Evolutionary conservation across 257 asterid genomes (phyloP).

Genomic region (Petunia axillaris): DNA sequence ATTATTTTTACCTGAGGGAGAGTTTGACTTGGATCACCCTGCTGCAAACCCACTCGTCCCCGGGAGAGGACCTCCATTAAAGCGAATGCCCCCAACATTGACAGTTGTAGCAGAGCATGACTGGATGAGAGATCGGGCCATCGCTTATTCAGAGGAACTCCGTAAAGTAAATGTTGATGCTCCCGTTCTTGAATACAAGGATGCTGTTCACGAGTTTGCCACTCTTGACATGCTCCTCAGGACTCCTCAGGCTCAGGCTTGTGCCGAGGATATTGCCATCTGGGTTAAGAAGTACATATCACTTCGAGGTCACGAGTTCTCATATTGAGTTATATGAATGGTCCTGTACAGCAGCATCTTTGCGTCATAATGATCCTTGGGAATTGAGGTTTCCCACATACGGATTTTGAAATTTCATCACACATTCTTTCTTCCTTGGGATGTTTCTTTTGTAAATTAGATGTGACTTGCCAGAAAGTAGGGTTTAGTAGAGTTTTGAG

Average conservation of each 20-base stretch:
- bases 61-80: slow-evolving; percentile 67
- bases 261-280: slow-evolving; percentile 85
- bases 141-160: slow-evolving; percentile 92
- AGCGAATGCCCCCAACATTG: slow-evolving; percentile 86
- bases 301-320: slow-evolving; percentile 88
- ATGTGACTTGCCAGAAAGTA: slow-evolving; percentile 33
- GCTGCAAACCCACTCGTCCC: slow-evolving; percentile 78
- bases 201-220: slow-evolving; percentile 89
- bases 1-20: slow-evolving; percentile 72
- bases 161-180: slow-evolving; percentile 88
- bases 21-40: slow-evolving; percentile 77
- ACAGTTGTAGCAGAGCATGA: slow-evolving; percentile 91
- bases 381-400: neutral
- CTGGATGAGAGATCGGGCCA: slow-evolving; percentile 93
- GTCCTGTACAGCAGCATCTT: slow-evolving; percentile 26
- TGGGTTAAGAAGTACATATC: slow-evolving; percentile 94
- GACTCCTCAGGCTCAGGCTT: slow-evolving; percentile 89
- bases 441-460: slow-evolving; percentile 52
- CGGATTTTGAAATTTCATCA: slow-evolving; percentile 27
- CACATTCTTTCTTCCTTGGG: slow-evolving; percentile 19
- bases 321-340: slow-evolving; percentile 52
- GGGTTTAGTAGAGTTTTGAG: slow-evolving; percentile 36
- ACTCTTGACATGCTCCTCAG: slow-evolving; percentile 84
- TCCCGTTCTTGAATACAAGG: slow-evolving; percentile 87
- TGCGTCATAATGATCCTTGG: neutral